These are phyloP conservation scores for Taphrina betulina DNA, from an alignment of 1,139 yeast genomes.

Conservation along the genomic window DNA sequence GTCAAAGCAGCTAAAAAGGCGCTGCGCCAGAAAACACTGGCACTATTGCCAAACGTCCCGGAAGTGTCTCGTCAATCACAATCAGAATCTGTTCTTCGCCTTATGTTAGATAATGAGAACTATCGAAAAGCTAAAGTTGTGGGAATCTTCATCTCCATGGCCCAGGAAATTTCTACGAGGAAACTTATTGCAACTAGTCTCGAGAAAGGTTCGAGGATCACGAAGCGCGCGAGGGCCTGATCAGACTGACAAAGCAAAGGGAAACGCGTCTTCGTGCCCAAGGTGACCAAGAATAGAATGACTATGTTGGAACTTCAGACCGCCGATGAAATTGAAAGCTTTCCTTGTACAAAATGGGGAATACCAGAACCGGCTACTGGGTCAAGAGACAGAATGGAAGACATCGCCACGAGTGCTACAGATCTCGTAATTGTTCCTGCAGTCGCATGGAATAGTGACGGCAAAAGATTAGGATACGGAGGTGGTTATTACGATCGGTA, in stretches of 20 bases:
- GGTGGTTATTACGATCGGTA: constrained; percentile 23
- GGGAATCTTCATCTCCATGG: constrained; percentile 10
- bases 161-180: constrained; percentile 6
- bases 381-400: not conserved
- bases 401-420: not conserved
- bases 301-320: constrained; percentile 5
- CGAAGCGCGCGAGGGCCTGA: too few species aligned
- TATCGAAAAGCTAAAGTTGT: not conserved
- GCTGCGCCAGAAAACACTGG: not conserved
- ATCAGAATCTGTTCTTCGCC: not conserved
- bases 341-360: constrained; percentile 18
- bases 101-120: not conserved
- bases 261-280: constrained; percentile 14
- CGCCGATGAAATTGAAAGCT: constrained; percentile 3
- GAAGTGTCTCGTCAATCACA: not conserved
- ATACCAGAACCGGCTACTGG: constrained; percentile 26
- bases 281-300: constrained; percentile 1
- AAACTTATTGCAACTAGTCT: not conserved
- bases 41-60: not conserved
- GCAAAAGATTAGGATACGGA: constrained; percentile 20
- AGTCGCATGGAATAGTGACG: constrained; percentile 10
- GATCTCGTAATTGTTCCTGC: constrained; percentile 12
- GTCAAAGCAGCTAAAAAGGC: too few species aligned
- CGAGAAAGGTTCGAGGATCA: too few species aligned
- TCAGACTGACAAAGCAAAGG: too few species aligned